Evolutionary conservation across 2,329 filamentous ascomycete genomes (phyloP).

Genomic region (Endothia cerciana): DNA sequence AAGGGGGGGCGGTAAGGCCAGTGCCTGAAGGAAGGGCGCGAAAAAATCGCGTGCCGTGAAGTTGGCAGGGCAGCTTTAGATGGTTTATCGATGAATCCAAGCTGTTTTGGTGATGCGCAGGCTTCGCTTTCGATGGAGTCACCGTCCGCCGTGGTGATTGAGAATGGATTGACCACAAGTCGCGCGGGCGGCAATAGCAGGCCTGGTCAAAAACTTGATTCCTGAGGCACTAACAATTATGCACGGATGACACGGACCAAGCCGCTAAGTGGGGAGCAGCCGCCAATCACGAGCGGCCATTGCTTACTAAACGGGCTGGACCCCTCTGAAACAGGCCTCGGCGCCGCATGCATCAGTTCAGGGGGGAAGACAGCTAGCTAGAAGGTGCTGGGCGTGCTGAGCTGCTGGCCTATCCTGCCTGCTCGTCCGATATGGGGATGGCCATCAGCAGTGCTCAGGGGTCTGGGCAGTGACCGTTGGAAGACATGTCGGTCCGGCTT

Average conservation of each 20-base stretch:
- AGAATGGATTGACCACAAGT: conserved; percentile 53
- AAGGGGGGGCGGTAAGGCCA: conserved; percentile 45
- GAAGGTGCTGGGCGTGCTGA: background rate
- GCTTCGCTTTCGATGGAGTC: conserved; percentile 49
- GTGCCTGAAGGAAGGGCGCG: conserved; percentile 48
- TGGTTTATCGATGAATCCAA: conserved; percentile 62
- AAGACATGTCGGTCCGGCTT: background rate
- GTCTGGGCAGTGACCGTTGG: background rate
- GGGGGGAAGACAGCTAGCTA: background rate
- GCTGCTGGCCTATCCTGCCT: background rate
- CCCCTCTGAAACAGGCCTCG: background rate
- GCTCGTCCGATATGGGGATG: background rate
- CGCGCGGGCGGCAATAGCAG: conserved; percentile 23
- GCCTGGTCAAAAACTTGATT: conserved; percentile 25
- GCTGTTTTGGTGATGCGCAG: conserved; percentile 63
- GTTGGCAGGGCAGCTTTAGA: conserved; percentile 57
- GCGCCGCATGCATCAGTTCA: conserved; percentile 17
- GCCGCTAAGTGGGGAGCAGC: background rate
- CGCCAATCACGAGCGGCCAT: conserved; percentile 16
- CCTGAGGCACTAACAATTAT: conserved; percentile 32
- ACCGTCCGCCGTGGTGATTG: conserved; percentile 33
- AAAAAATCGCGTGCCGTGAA: conserved; percentile 59
- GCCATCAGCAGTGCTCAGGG: no score
- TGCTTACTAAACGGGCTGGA: conserved; percentile 28
- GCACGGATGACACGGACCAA: conserved; percentile 17